A percentile compares a stretch with the other conserved stretches of the same genome.
Evolutionary conservation across 1,284 basidiomycete genomes (phyloP).

Genomic region (Rhizoctonia solani): DNA sequence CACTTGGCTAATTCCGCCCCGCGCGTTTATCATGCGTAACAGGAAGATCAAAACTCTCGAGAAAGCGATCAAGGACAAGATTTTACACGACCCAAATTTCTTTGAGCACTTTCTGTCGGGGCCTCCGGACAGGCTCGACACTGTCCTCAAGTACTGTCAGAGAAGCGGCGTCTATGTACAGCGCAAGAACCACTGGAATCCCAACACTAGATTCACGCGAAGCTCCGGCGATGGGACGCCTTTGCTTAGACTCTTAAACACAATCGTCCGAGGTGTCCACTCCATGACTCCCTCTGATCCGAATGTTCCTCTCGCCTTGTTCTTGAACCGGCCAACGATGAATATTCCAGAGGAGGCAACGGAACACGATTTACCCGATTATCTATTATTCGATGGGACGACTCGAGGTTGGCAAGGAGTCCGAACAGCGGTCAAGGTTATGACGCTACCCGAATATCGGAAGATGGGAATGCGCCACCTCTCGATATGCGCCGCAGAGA

Average conservation of each 20-base stretch:
- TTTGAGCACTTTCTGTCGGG: neutral
- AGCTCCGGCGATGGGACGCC: neutral
- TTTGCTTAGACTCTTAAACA: neutral
- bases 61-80: neutral
- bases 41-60: no score
- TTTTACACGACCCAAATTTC: conserved; percentile 24
- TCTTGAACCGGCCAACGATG: no score
- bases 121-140: neutral
- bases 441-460: neutral
- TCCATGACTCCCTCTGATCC: no score
- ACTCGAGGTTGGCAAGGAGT: conserved; percentile 3
- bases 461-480: conserved; percentile 2
- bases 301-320: no score
- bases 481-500: neutral
- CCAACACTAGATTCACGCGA: neutral
- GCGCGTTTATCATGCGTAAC: no score
- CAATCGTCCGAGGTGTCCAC: neutral
- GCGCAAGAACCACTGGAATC: neutral
- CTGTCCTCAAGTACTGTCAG: conserved; percentile 12
- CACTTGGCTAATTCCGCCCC: no score
- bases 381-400: neutral
- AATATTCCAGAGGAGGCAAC: neutral
- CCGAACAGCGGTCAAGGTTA: neutral
- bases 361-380: neutral
- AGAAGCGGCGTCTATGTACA: neutral